Base-by-base conservation (phyloP, 441 rosid species). In the Adansonia madagascariensis region DNA sequence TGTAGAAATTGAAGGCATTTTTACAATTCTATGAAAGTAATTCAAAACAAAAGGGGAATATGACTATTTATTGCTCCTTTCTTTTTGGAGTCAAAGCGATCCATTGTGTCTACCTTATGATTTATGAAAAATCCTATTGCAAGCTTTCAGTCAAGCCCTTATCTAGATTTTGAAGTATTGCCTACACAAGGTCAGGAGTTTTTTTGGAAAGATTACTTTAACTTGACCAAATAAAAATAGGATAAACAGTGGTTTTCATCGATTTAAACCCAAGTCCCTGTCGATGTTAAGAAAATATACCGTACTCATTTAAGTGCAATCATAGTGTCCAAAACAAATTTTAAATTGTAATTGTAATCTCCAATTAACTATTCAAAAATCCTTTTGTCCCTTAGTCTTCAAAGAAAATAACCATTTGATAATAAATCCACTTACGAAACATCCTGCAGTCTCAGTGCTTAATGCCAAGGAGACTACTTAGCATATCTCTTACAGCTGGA, bases 81-180 rank as follows among this genome's bases (percentile, higher is more conserved):
- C 22, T 27, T 41, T n/a, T 53, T 20, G 24, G n/a, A 5, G 11
- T 71, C 47, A 31, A 53, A 31, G 3, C 18, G 9, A 24, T 50
- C 46, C 44, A 14, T 18, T 22, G 8, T 31, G 4, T 14, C 14
- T 49, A 22, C 43, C 6, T 3, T 14, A 24, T 24, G 46, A 71
- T 35, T 41, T 31, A 31, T 17, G 50, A 56, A 55, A 52, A 52
- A 10, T 1, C n/a, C 63, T 35, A 55, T 8, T 15, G n/a, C 63
- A 27, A 53, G 27, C 27, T 71, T 53, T 31, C 47, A 7, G 49
- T 71, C 62, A 71, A 31, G 47, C 62, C 63, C 31, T 71, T 12
- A 55, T 71, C 9, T 10, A 55, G n/a, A 71, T 55, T 18, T 35
- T 46, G 27, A 70, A 20, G 31, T 31, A 49, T 70, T 27, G 44